Conservation (phyloP, 73 alveolate species). For the Paraurostyla sp. region DNA sequence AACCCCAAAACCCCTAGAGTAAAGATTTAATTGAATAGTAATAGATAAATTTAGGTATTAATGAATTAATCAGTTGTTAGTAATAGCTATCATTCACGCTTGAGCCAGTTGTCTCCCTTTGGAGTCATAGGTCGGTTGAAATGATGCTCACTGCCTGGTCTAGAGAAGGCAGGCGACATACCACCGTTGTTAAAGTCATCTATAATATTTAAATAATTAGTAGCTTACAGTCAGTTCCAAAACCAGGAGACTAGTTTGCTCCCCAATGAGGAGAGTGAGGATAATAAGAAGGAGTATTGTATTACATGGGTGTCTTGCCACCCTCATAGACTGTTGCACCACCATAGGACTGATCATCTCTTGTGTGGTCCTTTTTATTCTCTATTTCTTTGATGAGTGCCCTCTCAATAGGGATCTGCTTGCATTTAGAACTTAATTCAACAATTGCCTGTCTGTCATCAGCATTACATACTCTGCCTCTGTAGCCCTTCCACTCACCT, state of each 20-base stretch:
- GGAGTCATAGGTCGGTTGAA: slow-evolving; percentile 23
- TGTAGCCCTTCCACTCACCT: slow-evolving; percentile 91
- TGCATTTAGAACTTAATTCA: slow-evolving; percentile 46
- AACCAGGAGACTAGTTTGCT: slow-evolving; percentile 43
- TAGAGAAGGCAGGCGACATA: neutral
- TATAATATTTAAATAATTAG: neutral
- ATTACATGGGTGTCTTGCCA: slow-evolving; percentile 59
- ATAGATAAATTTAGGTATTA: neutral
- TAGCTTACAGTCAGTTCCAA: slow-evolving; percentile 41
- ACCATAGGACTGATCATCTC: slow-evolving; percentile 32
- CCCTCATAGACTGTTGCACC: slow-evolving; percentile 52
- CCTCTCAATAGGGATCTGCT: slow-evolving; percentile 43
- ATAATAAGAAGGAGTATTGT: slow-evolving; percentile 65
- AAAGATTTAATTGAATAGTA: no score
- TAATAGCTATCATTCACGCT: slow-evolving; percentile 8
- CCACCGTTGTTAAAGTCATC: slow-evolving; percentile 40
- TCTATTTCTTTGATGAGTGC: slow-evolving; percentile 10
- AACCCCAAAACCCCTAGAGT: no score
- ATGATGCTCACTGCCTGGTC: slow-evolving; percentile 48
- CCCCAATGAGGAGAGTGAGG: slow-evolving; percentile 71
- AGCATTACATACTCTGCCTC: slow-evolving; percentile 81
- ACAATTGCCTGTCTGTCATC: slow-evolving; percentile 67
- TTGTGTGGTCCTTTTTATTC: neutral
- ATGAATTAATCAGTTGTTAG: slow-evolving; percentile 10
- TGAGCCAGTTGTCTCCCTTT: slow-evolving; percentile 15